phyloP scores from a whole-genome alignment of 495 filamentous ascomycete genomes.

The Penicillium soppii region DNA sequence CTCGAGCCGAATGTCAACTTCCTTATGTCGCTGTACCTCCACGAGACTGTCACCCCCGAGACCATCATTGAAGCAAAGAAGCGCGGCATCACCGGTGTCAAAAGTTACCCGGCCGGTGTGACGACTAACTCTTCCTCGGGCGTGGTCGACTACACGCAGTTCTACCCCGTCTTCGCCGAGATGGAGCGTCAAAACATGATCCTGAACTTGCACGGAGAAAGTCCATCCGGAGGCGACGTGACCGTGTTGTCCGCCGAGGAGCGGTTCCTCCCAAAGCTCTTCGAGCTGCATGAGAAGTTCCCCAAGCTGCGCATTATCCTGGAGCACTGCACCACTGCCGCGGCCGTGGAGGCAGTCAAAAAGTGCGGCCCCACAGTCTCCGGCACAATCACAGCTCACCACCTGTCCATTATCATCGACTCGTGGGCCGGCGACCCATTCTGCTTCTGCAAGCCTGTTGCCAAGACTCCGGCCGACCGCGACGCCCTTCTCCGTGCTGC shows the following conservation, averaged over 20 bases:
- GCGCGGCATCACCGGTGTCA: slow-evolving; percentile 47
- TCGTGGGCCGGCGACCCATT: slow-evolving; percentile 73
- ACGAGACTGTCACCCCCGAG: slow-evolving; percentile 73
- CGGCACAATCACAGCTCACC: slow-evolving; percentile 69
- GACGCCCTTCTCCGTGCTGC: slow-evolving; percentile 70
- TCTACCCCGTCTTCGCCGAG: slow-evolving; percentile 75
- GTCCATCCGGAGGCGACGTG: slow-evolving; percentile 50
- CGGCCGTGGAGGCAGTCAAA: slow-evolving; percentile 75
- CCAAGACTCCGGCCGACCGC: slow-evolving; percentile 73
- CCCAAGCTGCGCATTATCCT: slow-evolving; percentile 78
- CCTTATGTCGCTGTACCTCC: slow-evolving; percentile 88
- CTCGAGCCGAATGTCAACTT: slow-evolving; percentile 74
- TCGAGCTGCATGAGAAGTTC: slow-evolving; percentile 68
- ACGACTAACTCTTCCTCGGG: slow-evolving; percentile 87
- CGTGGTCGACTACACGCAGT: slow-evolving; percentile 68
- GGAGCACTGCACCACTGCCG: slow-evolving; percentile 78
- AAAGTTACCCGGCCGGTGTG: slow-evolving; percentile 63
- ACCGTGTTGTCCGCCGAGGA: slow-evolving; percentile 81
- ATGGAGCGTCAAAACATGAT: slow-evolving; percentile 70
- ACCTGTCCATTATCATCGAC: slow-evolving; percentile 75
- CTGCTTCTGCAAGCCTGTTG: slow-evolving; percentile 85
- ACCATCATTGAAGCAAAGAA: slow-evolving; percentile 71
- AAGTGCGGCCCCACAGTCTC: slow-evolving; percentile 71
- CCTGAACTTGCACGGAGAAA: slow-evolving; percentile 64
- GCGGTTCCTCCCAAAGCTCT: slow-evolving; percentile 74